Percentiles rank a stretch among this genome's conserved stretches.
Conservation (phyloP, 1,284 basidiomycete species). For the Cyathus olla region DNA sequence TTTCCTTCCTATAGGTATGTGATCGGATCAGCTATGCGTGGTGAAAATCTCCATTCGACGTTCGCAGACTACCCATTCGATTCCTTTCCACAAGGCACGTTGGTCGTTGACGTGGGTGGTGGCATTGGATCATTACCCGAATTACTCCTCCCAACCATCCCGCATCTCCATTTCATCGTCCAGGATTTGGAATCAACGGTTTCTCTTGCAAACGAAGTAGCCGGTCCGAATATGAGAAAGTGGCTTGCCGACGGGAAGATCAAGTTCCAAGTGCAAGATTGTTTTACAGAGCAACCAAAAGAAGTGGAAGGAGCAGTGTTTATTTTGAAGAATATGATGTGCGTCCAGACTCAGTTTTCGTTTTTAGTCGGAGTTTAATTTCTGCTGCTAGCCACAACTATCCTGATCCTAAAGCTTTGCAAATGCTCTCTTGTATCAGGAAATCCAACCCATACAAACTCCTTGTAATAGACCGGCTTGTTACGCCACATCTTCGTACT, state of each 20-base stretch:
- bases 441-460: conserved; percentile 1
- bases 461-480: conserved; percentile 5
- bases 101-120: conserved; percentile 6
- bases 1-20: conserved; percentile 7
- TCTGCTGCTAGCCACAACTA: conserved; percentile 3
- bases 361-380: not conserved
- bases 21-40: not conserved
- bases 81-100: not conserved
- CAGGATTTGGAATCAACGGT: conserved; percentile 3
- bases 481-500: conserved; percentile 1
- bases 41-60: not conserved
- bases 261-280: conserved; percentile 4
- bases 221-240: not conserved
- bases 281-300: not conserved
- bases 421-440: not conserved
- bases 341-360: not conserved
- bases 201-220: not conserved
- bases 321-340: conserved; percentile 4
- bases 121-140: conserved; percentile 4
- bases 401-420: conserved; percentile 1
- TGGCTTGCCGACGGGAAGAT: conserved; percentile 1
- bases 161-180: conserved; percentile 4
- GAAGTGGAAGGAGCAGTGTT: conserved; percentile 2
- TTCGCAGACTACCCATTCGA: conserved; percentile 4
- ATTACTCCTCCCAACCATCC: not conserved